Percentiles rank a stretch among this genome's conserved stretches.
Conservation (phyloP, 768 basidiomycete species). For the Pleurotus sapidus region DNA sequence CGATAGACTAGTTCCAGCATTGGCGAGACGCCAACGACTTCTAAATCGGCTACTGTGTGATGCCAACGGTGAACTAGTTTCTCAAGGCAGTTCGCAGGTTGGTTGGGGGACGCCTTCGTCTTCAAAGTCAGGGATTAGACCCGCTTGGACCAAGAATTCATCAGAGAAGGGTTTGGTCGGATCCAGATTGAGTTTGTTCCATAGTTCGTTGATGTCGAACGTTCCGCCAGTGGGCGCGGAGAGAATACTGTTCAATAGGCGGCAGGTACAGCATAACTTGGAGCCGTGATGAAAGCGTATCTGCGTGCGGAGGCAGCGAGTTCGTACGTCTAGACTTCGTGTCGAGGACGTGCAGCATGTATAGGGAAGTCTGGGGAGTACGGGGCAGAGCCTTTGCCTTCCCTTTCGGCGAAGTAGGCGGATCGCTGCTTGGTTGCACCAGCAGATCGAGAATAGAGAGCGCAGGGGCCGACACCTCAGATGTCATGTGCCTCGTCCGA, state of each 20-base stretch:
- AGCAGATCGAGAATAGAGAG: too few relatives aligned
- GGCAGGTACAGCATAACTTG: constrained; percentile 81
- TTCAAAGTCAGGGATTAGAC: constrained; percentile 19
- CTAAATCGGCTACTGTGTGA: constrained; percentile 22
- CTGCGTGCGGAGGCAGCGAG: constrained; percentile 53
- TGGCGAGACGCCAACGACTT: constrained; percentile 32
- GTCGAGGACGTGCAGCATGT: constrained; percentile 51
- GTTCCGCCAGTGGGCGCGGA: constrained; percentile 27
- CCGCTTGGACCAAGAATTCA: constrained; percentile 43
- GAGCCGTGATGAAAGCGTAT: constrained; percentile 55
- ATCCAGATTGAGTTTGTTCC: constrained; percentile 43
- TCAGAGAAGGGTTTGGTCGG: constrained; percentile 44
- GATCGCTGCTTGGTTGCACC: not conserved
- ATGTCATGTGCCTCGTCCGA: constrained; percentile 10
- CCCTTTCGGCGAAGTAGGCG: not conserved
- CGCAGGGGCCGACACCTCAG: not conserved
- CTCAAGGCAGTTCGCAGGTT: constrained; percentile 29
- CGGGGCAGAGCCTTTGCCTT: constrained; percentile 3
- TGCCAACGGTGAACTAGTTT: constrained; percentile 33
- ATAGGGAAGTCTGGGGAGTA: constrained; percentile 11
- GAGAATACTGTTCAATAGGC: constrained; percentile 55
- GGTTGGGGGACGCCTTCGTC: constrained; percentile 10
- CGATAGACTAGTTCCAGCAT: constrained; percentile 54
- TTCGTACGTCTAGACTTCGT: constrained; percentile 63
- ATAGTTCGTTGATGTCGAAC: constrained; percentile 54